Conservation (phyloP, 352 stramenopile species). For the Phytophthora litchii region DNA sequence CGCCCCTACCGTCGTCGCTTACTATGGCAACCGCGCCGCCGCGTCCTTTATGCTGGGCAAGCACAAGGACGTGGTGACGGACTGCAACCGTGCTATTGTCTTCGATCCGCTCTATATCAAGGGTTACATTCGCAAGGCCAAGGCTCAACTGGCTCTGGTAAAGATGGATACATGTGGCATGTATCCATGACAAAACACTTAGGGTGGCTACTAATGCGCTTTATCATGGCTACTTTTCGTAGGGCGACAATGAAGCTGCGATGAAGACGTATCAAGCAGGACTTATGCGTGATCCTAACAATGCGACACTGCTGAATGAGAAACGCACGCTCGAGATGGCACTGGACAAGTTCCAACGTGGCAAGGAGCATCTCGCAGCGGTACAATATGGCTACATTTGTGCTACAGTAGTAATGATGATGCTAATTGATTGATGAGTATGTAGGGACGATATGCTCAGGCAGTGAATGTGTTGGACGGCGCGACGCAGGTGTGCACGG, state of each 20-base stretch:
- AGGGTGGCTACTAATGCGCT: neutral
- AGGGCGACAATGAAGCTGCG: conserved; percentile 73
- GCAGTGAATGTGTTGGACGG: conserved; percentile 76
- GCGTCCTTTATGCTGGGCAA: conserved; percentile 91
- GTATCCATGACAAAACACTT: neutral
- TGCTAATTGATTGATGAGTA: conserved; percentile 9
- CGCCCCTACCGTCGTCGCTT: conserved; percentile 82
- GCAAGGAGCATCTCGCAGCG: conserved; percentile 69
- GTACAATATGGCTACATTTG: conserved; percentile 38
- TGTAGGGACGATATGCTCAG: conserved; percentile 68
- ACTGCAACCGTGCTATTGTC: conserved; percentile 91
- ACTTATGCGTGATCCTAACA: conserved; percentile 80
- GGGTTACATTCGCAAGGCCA: conserved; percentile 91
- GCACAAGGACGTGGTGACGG: conserved; percentile 89
- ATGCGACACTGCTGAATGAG: conserved; percentile 73
- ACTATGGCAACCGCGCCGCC: conserved; percentile 92
- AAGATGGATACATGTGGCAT: conserved; percentile 4
- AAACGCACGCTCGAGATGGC: conserved; percentile 83
- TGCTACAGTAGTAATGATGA: neutral
- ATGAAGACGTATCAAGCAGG: conserved; percentile 81
- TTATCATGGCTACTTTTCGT: neutral
- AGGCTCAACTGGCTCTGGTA: conserved; percentile 83
- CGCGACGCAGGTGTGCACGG: conserved; percentile 69
- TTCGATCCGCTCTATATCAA: conserved; percentile 92
- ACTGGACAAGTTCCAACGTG: conserved; percentile 79